Base-by-base conservation (phyloP, 2,329 filamentous ascomycete genomes). In the Aspergillus glaucus region DNA sequence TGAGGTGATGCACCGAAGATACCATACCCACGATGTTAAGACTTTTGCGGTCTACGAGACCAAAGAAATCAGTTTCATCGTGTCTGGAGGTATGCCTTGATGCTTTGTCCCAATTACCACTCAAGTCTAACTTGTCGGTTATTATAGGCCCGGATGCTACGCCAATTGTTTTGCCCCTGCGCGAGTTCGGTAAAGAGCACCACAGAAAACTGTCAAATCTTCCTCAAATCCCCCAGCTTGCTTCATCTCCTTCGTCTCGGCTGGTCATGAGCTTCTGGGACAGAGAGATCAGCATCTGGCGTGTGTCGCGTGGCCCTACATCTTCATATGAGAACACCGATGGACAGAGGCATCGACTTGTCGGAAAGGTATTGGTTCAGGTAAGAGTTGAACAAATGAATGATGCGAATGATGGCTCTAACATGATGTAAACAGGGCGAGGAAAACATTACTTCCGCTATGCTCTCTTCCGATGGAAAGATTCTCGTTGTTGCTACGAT, bases 11-110 rank as follows among this genome's bases (percentile, higher is more conserved):
- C 89, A 95, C 63, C 80, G 88, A 56, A 80, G 89, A 62, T 91
- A 92, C 63, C 93, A 98, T 64, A 82, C 86, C 42, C 91, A 97
- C 67, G 93, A 98, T 72, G 90, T 97, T 61, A 97, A 97, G 73
- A 82, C 89, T 1, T 88, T 97, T 82, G 87, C 90, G 30, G 84
- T 88, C 0, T 97, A 92, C 55, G 93, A 98, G 68, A 85, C 85
- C 46, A 84, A 80, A 45, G 82, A 82, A 44, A 81, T 95, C 62
- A 97, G 89, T 62, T 83, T 97, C 48, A 77, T 95, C 9, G 87
- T 95, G 14, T 94, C 92, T 54, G 93, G 93, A 80, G 93, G 90
- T 88, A 75, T 69, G 77, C 65, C 50, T 32, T 43, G n/a, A 10
- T 26, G 40, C 19, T 8, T 43, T 30, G 46, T 50, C 28, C 21